These are phyloP conservation scores for Candida peoriensis DNA, from an alignment of 805 yeast genomes.

Conservation along the genomic window DNA sequence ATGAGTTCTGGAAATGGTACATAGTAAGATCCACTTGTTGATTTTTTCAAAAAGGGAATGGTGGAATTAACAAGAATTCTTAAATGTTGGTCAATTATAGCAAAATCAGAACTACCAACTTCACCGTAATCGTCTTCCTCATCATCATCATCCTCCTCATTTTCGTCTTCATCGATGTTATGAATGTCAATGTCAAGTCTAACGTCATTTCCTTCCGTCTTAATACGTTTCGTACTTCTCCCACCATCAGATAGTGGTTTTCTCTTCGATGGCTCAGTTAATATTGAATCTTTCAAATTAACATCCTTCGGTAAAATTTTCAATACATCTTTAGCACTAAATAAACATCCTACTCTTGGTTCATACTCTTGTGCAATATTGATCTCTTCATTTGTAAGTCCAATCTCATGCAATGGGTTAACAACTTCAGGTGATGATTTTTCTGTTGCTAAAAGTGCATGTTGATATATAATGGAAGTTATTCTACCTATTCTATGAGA, in stretches of 20 bases:
- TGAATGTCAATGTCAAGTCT: constrained; percentile 12
- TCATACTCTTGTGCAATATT: constrained; percentile 26
- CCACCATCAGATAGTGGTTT: constrained; percentile 21
- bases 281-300: constrained; percentile 41
- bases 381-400: constrained; percentile 44
- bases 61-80: constrained; percentile 53
- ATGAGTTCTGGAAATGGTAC: constrained; percentile 56
- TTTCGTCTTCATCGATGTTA: constrained; percentile 12
- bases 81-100: constrained; percentile 57
- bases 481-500: constrained; percentile 65
- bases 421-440: constrained; percentile 39
- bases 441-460: constrained; percentile 56
- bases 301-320: constrained; percentile 35
- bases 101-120: constrained; percentile 23
- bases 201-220: constrained; percentile 35
- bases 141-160: constrained; percentile 23
- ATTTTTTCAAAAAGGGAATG: constrained; percentile 57
- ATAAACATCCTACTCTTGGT: constrained; percentile 26
- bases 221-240: constrained; percentile 31
- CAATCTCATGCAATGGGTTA: constrained; percentile 41
- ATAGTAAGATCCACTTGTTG: constrained; percentile 51
- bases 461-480: constrained; percentile 58
- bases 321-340: constrained; percentile 40
- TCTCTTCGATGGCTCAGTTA: constrained; percentile 35
- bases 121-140: constrained; percentile 28